Evolutionary conservation across 805 yeast genomes (phyloP).

Genomic region (Yamadazyma scolyti): DNA sequence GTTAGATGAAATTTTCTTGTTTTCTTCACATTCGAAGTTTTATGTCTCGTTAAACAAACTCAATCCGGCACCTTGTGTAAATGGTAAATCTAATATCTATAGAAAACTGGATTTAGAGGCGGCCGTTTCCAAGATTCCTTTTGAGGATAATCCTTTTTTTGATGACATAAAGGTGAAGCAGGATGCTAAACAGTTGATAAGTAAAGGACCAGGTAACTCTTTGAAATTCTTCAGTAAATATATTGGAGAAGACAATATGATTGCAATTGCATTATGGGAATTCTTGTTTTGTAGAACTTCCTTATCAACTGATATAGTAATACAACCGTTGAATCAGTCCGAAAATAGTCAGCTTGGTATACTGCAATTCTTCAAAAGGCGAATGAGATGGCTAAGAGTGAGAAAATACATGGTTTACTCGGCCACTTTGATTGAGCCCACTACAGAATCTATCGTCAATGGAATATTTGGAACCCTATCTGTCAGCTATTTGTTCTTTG

Average conservation of each 20-base stretch:
- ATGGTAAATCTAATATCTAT: constrained; percentile 83
- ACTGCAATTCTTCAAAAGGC: constrained; percentile 57
- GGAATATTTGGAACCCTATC: constrained; percentile 67
- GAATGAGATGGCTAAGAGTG: constrained; percentile 84
- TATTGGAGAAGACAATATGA: constrained; percentile 93
- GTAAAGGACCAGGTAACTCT: constrained; percentile 44
- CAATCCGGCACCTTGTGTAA: constrained; percentile 82
- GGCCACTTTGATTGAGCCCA: constrained; percentile 83
- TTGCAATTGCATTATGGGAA: constrained; percentile 81
- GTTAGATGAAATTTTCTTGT: constrained; percentile 80
- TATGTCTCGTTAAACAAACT: constrained; percentile 73
- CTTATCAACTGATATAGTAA: constrained; percentile 71
- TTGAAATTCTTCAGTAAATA: constrained; percentile 70
- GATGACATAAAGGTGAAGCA: constrained; percentile 21
- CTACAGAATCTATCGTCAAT: constrained; percentile 71
- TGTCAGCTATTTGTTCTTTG: constrained; percentile 42
- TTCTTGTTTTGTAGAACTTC: constrained; percentile 64
- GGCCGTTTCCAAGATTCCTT: constrained; percentile 44
- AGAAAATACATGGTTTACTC: constrained; percentile 82
- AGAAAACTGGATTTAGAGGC: constrained; percentile 60
- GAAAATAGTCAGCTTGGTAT: constrained; percentile 37
- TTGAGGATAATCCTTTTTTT: constrained; percentile 25
- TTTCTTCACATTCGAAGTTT: constrained; percentile 82
- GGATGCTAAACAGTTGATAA: constrained; percentile 22
- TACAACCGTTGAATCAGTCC: constrained; percentile 56